phyloP scores from a whole-genome alignment of 805 yeast genomes.

The Ogataea philodendri region DNA sequence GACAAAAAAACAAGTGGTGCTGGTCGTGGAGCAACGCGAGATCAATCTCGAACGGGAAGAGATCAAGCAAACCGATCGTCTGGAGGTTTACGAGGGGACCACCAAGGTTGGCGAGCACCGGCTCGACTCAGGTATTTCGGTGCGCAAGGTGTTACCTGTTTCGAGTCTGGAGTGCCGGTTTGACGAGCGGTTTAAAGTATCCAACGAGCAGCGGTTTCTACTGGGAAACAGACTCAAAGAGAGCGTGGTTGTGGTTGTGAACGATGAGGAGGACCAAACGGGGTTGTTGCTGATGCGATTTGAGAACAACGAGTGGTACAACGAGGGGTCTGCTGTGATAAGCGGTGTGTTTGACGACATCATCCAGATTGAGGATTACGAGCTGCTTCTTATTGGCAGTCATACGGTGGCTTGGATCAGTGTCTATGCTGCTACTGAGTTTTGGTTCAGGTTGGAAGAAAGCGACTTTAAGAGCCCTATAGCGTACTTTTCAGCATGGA shows the following conservation, averaged over 20 bases:
- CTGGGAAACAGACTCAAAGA: slow-evolving; percentile 3
- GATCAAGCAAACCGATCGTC: slow-evolving; percentile 5
- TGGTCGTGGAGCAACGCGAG: slow-evolving; percentile 7
- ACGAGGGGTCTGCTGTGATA: slow-evolving; percentile 6
- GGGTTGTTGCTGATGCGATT: slow-evolving; percentile 7
- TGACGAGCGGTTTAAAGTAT: slow-evolving; percentile 9
- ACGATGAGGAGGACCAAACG: slow-evolving; percentile 13
- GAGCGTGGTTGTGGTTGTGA: slow-evolving; percentile 17
- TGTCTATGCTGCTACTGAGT: slow-evolving; percentile 1
- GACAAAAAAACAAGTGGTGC: neutral
- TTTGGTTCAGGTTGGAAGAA: neutral
- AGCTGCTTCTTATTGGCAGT: slow-evolving; percentile 18
- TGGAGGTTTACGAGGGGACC: slow-evolving; percentile 4
- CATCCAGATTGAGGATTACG: slow-evolving; percentile 7
- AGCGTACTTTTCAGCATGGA: slow-evolving; percentile 7
- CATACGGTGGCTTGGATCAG: slow-evolving; percentile 7
- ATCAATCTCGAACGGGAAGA: slow-evolving; percentile 6
- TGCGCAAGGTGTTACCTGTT: slow-evolving; percentile 11
- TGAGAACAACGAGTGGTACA: slow-evolving; percentile 6
- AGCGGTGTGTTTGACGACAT: slow-evolving; percentile 4
- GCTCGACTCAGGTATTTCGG: slow-evolving; percentile 18
- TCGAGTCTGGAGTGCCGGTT: slow-evolving; percentile 4
- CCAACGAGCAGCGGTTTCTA: slow-evolving; percentile 6
- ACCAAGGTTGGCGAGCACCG: slow-evolving; percentile 10
- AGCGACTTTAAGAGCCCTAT: neutral